Conservation (phyloP, 208 protist species). For the Herpetomonas tarakana region DNA sequence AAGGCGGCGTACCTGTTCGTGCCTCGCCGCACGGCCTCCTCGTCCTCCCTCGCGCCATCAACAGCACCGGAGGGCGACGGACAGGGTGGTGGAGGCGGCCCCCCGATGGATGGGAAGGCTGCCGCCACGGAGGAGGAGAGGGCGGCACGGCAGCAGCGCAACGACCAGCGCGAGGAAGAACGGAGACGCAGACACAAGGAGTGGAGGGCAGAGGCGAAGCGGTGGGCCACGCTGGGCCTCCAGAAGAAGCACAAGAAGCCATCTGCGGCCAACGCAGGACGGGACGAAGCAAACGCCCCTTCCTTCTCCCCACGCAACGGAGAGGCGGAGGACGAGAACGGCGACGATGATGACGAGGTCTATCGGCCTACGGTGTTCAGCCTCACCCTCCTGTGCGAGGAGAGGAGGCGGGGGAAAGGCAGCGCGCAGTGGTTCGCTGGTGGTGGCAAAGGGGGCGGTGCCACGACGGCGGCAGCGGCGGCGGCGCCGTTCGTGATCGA, state of each 20-base stretch:
- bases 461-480: not conserved
- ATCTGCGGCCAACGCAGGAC: too few species aligned
- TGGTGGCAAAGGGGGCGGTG: too few species aligned
- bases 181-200: constrained; percentile 12
- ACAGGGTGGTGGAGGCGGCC: not conserved
- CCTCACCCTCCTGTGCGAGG: constrained; percentile 6
- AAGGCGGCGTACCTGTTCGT: constrained; percentile 41
- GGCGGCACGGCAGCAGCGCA: not conserved
- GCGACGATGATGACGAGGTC: not conserved
- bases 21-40: constrained; percentile 11
- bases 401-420: not conserved
- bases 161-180: constrained; percentile 5
- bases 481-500: constrained; percentile 16
- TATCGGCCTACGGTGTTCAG: constrained; percentile 22
- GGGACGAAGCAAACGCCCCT: too few species aligned
- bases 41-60: not conserved
- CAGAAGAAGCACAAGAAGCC: not conserved
- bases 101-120: not conserved
- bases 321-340: not conserved
- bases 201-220: constrained; percentile 11
- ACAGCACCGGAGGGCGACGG: not conserved
- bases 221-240: constrained; percentile 7
- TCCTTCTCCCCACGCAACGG: not conserved
- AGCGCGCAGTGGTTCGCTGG: too few species aligned
- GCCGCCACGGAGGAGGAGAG: constrained; percentile 1